phyloP scores from a whole-genome alignment of 768 basidiomycete species.

The Serendipita sp. region DNA sequence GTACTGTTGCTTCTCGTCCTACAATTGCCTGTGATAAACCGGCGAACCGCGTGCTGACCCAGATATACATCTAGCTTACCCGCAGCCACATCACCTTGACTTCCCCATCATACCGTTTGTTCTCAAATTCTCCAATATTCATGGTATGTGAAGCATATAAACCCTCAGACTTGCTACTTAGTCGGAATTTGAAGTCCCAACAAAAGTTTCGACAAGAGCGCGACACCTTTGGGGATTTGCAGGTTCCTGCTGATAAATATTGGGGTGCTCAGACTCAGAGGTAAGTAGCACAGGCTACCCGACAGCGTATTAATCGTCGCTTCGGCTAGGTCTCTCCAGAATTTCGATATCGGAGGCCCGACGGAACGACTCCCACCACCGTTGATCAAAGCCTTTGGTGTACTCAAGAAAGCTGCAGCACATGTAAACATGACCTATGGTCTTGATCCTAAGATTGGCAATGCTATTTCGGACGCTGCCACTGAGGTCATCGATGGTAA shows the following conservation, averaged over 20 bases:
- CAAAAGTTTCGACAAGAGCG: slow-evolving; percentile 53
- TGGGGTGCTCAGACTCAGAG: slow-evolving; percentile 99
- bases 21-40: background rate
- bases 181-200: background rate
- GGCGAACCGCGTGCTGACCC: background rate
- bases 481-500: slow-evolving; percentile 99
- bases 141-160: background rate
- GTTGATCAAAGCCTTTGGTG: slow-evolving; percentile 95
- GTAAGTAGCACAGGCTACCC: slow-evolving; percentile 24
- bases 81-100: background rate
- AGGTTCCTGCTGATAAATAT: slow-evolving; percentile 76
- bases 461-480: slow-evolving; percentile 82
- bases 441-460: slow-evolving; percentile 69
- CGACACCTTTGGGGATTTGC: slow-evolving; percentile 92
- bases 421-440: slow-evolving; percentile 83
- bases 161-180: background rate
- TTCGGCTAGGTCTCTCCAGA: slow-evolving; percentile 62
- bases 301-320: background rate
- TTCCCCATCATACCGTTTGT: background rate
- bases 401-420: slow-evolving; percentile 93
- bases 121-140: background rate
- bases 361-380: slow-evolving; percentile 85
- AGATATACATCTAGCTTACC: background rate
- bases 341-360: slow-evolving; percentile 96
- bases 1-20: background rate